Evolutionary conservation across 495 filamentous ascomycete genomes (phyloP), one percentile per base, ranked within the genome.

Genomic region (Aspergillus mulundensis): DNA sequence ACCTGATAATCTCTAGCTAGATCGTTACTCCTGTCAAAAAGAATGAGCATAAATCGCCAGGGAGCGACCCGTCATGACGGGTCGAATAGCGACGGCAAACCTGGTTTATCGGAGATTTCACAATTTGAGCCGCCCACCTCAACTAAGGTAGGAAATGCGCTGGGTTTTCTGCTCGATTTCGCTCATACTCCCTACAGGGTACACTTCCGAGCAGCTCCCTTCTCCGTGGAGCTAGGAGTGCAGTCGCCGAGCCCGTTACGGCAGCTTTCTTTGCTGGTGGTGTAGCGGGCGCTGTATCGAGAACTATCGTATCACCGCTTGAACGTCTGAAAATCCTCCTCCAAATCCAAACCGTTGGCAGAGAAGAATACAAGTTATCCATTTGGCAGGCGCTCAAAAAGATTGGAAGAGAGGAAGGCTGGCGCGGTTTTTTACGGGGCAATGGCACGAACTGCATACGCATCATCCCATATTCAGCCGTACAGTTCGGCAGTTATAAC

Each of bases 391-490:
- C 89, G 16, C 79, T 98, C 53, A 79, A 69, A 50, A 97, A 97
- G 74, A 98, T 98, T 86, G 94, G 91, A 81, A 85, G 78, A 62
- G 94, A 98, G 66, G 94, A 98, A 74, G 94, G 94, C 19, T 96
- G 90, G 89, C 84, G 83, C 67, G 94, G 94, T 3, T 93, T 96
- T 62, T 91, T 98, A 91, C 82, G 91, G 59, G 94, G 94, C 25
- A 98, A 98, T 67, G 94, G 94, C 51, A 95, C 91, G 42, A 98
- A 98, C 71, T 98, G 94, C 74, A 91, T 97, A 63, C 88, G 94
- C 47, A 98, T 98, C 51, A 89, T 98, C 39, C 94, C 94, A 12
- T 98, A 98, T 70, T 96, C 91, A 39, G 94, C 94, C 1, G 94
- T 98, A 20, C 94, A 98, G 69, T 98, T 98, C 73, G 90, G 92